Evolutionary conservation across 768 basidiomycete genomes (phyloP).

Genomic region (Cystofilobasidium bisporidii): DNA sequence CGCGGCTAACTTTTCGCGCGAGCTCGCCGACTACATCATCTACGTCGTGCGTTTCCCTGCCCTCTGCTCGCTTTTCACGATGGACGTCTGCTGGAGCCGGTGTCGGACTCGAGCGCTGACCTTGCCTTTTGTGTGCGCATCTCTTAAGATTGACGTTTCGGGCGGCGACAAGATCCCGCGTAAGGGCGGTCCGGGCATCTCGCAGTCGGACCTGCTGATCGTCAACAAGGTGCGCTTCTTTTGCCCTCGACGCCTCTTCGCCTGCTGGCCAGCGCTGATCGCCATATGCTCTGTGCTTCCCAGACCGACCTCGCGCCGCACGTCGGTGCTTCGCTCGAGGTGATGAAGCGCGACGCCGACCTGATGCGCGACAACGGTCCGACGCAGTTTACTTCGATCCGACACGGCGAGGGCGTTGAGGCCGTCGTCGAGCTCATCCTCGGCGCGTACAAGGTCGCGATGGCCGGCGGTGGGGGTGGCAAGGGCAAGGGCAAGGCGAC

Average conservation of each 20-base stretch:
- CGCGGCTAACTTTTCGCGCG: constrained; percentile 81
- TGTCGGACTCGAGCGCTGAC: too few relatives aligned
- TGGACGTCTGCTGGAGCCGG: too few relatives aligned
- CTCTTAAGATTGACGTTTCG: constrained; percentile 46
- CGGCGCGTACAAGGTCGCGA: constrained; percentile 66
- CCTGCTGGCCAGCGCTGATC: background rate
- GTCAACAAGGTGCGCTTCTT: constrained; percentile 71
- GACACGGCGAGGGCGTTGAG: constrained; percentile 64
- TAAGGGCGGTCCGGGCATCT: constrained; percentile 96
- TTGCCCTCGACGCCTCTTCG: background rate
- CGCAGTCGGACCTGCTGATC: constrained; percentile 67
- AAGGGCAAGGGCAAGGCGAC: constrained; percentile 33
- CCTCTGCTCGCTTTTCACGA: too few relatives aligned
- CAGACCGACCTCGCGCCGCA: constrained; percentile 88
- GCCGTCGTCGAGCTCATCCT: constrained; percentile 72
- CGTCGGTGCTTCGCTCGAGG: constrained; percentile 82
- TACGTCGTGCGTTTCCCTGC: constrained; percentile 52
- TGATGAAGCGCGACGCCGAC: constrained; percentile 72
- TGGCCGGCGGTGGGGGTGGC: constrained; percentile 18
- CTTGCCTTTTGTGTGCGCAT: too few relatives aligned
- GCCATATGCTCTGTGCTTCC: background rate
- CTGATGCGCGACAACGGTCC: constrained; percentile 91
- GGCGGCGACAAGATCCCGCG: constrained; percentile 98
- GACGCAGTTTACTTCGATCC: constrained; percentile 79
- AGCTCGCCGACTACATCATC: constrained; percentile 94